Conservation (phyloP, 768 basidiomycete species). For the Naganishia vaughanmartiniae region DNA sequence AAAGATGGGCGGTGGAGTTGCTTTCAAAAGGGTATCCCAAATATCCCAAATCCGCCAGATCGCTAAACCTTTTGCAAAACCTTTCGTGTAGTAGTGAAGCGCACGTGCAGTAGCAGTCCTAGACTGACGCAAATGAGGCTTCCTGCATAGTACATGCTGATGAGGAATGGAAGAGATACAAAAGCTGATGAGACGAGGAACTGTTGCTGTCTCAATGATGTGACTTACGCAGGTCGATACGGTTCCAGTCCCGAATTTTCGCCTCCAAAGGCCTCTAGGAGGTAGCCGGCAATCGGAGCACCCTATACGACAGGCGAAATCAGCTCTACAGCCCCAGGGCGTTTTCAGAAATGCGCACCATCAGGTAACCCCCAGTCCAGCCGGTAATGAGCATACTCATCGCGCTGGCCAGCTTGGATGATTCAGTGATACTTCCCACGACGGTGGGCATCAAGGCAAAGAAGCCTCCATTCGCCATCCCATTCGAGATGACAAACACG, state of each 20-base stretch:
- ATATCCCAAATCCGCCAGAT: no score
- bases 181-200: neutral
- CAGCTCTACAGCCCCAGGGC: no score
- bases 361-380: slow-evolving; percentile 26
- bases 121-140: slow-evolving; percentile 32
- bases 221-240: slow-evolving; percentile 35
- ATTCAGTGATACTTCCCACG: slow-evolving; percentile 33
- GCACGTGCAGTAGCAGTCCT: slow-evolving; percentile 15
- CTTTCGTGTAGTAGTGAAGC: slow-evolving; percentile 5
- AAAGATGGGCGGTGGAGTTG: no score
- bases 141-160: slow-evolving; percentile 38
- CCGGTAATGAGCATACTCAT: slow-evolving; percentile 37
- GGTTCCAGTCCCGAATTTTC: slow-evolving; percentile 34
- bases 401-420: slow-evolving; percentile 21
- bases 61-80: slow-evolving; percentile 15
- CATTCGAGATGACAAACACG: slow-evolving; percentile 38
- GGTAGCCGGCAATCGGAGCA: slow-evolving; percentile 41
- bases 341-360: neutral
- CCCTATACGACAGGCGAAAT: slow-evolving; percentile 31
- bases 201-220: neutral
- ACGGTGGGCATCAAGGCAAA: slow-evolving; percentile 39
- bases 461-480: slow-evolving; percentile 31
- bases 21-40: no score
- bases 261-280: slow-evolving; percentile 44
- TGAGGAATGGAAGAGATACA: neutral